phyloP scores from a whole-genome alignment of 75 land plant genomes.

The Gnetum montanum region DNA sequence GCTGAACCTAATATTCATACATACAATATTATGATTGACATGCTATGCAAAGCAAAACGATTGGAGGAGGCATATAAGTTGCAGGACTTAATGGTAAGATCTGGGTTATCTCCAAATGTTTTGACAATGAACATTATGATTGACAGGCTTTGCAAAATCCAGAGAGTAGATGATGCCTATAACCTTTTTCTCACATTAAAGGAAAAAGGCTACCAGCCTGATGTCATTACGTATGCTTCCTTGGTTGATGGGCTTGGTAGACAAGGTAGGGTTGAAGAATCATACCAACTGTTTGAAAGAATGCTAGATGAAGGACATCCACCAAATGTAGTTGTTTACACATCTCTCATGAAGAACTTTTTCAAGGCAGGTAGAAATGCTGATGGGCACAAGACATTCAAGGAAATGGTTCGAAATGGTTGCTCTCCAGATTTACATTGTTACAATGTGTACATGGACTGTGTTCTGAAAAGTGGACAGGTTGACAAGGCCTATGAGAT shows the following conservation, averaged over 20 bases:
- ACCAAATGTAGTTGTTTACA: slow-evolving; percentile 50
- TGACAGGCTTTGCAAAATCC: slow-evolving; percentile 53
- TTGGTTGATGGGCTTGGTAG: slow-evolving; percentile 56
- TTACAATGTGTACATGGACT: slow-evolving; percentile 58
- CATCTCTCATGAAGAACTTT: slow-evolving; percentile 50
- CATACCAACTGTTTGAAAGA: slow-evolving; percentile 39
- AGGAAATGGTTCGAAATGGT: slow-evolving; percentile 49
- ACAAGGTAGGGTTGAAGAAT: slow-evolving; percentile 51
- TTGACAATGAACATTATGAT: slow-evolving; percentile 67
- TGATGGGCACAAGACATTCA: slow-evolving; percentile 65
- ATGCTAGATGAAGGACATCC: slow-evolving; percentile 40
- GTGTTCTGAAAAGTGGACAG: slow-evolving; percentile 54
- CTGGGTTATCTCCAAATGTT: slow-evolving; percentile 65
- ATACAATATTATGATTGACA: slow-evolving; percentile 60
- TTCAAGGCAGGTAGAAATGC: slow-evolving; percentile 57
- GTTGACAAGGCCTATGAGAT: slow-evolving; percentile 47
- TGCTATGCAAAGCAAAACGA: slow-evolving; percentile 49
- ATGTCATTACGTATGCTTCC: slow-evolving; percentile 46
- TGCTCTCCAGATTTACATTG: slow-evolving; percentile 58
- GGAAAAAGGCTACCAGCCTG: slow-evolving; percentile 28
- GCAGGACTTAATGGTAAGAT: slow-evolving; percentile 39
- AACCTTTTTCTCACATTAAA: slow-evolving; percentile 38
- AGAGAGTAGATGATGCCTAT: slow-evolving; percentile 59
- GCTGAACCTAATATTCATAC: slow-evolving; percentile 53
- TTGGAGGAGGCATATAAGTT: slow-evolving; percentile 45